Percentiles rank a stretch among this genome's conserved stretches.
phyloP scores from a whole-genome alignment of 2,329 filamentous ascomycete species.

The Neofusicoccum parvum region DNA sequence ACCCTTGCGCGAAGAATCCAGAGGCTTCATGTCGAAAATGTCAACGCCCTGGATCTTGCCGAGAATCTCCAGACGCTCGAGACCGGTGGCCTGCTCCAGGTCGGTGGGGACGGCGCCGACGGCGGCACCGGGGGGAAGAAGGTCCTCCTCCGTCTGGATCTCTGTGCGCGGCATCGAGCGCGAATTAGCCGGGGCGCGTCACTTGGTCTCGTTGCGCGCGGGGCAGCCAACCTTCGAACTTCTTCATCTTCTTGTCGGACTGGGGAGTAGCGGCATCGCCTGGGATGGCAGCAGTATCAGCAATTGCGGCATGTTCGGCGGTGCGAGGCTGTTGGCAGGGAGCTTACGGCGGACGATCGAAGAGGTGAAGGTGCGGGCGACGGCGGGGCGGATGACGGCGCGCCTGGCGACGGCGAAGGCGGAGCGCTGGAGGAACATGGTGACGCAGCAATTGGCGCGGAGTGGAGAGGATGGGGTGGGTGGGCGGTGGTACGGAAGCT shows the following conservation, averaged over 20 bases:
- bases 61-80: conserved; percentile 97
- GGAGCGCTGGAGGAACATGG: conserved; percentile 55
- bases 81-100: conserved; percentile 92
- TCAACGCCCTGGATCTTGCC: conserved; percentile 99
- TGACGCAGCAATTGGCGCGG: conserved; percentile 39
- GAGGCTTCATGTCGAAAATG: conserved; percentile 96
- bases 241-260: conserved; percentile 44
- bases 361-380: conserved; percentile 50
- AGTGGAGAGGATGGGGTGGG: conserved; percentile 36
- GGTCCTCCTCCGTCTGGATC: conserved; percentile 78
- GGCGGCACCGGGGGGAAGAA: conserved; percentile 78
- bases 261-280: conserved; percentile 41
- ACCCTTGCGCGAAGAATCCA: conserved; percentile 89
- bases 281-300: conserved; percentile 32
- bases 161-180: conserved; percentile 57
- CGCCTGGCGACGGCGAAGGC: conserved; percentile 51
- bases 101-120: conserved; percentile 88
- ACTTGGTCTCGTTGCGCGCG: conserved; percentile 23
- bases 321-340: conserved; percentile 22
- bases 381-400: conserved; percentile 42
- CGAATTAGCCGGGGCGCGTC: conserved; percentile 30
- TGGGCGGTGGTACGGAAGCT: conserved; percentile 22
- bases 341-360: conserved; percentile 50
- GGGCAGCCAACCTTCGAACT: conserved; percentile 46
- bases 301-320: conserved; percentile 35